Evolutionary conservation across 768 basidiomycete species (phyloP), one percentile per base, ranked within the genome.

Genomic region (Dacryopinax primogenitus): DNA sequence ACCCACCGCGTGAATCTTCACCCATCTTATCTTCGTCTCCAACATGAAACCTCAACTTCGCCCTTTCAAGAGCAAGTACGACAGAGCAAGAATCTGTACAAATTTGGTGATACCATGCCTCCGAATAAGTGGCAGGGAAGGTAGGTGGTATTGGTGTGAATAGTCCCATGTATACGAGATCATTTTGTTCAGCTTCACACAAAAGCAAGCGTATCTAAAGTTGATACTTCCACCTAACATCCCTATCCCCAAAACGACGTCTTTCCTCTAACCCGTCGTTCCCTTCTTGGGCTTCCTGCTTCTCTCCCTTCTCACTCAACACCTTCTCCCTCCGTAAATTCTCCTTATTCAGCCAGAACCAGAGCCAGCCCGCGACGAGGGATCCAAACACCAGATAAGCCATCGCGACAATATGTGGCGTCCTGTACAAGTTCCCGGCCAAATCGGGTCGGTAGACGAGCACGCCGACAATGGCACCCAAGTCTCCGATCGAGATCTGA

Each of bases 401-500:
- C 63, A 85, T 82, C 1, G 84, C 74, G 41, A 85, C 82, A 28
- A 81, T 78, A 68, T 85, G 83, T 7, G 83, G 83, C 66, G 72
- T 81, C 36, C 82, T 79, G 74, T 78, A 85, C 63, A 75, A 69
- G 69, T 84, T 73, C 2, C 70, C 74, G 9, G 76, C 72, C 30
- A 84, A 77, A 63, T 74, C 77, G 1, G 83, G 83, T 26, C 82
- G 73, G 70, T 84, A 85, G 63, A 85, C 76, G 64, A 84, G 74
- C 62, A 81, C 80, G n/a, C 81, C 84, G 51, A 79, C 78, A 41
- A 84, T 81, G 18, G 84, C 83, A 1, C 83, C 85, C 35, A 83
- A 74, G 67, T 86, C 82, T 13, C 83, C 83, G 12, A 86, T 79
- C 9, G 81, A 82, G 61, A 86, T 85, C 70, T 86, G 85, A 78